Percentiles rank a stretch among this genome's conserved stretches.
These are phyloP conservation scores for Tylopilus balloui DNA, from an alignment of 768 basidiomycete species.

Conservation along the genomic window DNA sequence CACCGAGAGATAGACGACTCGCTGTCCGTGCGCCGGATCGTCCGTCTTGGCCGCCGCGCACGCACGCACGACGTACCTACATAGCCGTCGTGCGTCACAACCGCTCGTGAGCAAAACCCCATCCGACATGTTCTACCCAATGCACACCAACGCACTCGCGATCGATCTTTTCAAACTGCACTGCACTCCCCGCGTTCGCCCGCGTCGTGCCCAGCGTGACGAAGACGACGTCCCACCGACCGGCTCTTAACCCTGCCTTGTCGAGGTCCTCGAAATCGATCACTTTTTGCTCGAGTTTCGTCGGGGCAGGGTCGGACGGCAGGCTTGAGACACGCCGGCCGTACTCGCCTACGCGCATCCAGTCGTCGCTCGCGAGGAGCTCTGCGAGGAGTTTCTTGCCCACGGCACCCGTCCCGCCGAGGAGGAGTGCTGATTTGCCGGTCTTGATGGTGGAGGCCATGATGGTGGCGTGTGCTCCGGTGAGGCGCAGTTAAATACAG, in stretches of 20 bases:
- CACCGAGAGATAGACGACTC: constrained; percentile 66
- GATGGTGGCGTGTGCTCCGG: background rate
- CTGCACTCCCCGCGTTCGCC: constrained; percentile 55
- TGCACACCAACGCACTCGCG: constrained; percentile 47
- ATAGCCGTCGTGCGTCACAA: too few species aligned
- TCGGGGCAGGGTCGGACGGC: background rate
- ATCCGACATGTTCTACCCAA: too few species aligned
- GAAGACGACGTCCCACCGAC: constrained; percentile 72
- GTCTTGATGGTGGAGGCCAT: background rate
- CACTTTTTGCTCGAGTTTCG: constrained; percentile 52
- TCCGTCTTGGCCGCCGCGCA: constrained; percentile 58
- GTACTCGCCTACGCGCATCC: constrained; percentile 60
- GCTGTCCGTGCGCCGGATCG: constrained; percentile 45
- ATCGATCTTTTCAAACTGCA: constrained; percentile 73
- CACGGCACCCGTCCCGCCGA: constrained; percentile 72
- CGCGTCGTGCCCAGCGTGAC: constrained; percentile 71
- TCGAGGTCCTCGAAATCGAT: constrained; percentile 68
- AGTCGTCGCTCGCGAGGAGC: constrained; percentile 53
- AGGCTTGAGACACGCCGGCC: constrained; percentile 59
- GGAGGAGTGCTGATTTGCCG: constrained; percentile 52
- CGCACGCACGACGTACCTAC: constrained; percentile 70
- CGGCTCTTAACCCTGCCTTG: constrained; percentile 45
- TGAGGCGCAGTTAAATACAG: too few species aligned
- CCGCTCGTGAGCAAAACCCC: background rate
- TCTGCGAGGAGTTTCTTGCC: constrained; percentile 59